These are phyloP conservation scores for Candida khao-thaluensis DNA, from an alignment of 805 yeast genomes.

Conservation along the genomic window DNA sequence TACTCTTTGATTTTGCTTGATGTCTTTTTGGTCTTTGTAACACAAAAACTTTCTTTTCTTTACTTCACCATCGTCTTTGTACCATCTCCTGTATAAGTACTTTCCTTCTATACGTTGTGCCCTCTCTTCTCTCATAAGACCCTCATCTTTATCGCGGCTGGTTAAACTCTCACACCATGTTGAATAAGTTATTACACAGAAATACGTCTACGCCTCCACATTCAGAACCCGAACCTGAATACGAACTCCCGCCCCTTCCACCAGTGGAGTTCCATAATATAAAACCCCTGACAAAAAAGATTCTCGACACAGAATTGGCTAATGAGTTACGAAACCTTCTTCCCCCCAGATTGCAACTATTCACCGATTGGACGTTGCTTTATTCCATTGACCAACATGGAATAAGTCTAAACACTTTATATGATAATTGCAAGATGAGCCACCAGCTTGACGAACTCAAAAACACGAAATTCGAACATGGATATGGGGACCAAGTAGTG, in stretches of 20 bases:
- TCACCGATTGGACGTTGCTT: slow-evolving; percentile 70
- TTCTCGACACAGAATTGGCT: slow-evolving; percentile 62
- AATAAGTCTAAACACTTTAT: slow-evolving; percentile 77
- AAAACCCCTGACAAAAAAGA: slow-evolving; percentile 52
- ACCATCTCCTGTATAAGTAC: too few relatives aligned
- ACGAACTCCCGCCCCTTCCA: slow-evolving; percentile 46
- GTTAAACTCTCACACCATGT: slow-evolving; percentile 3
- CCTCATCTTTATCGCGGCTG: too few relatives aligned
- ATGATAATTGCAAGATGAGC: slow-evolving; percentile 52
- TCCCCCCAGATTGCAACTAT: slow-evolving; percentile 77
- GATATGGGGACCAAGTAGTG: slow-evolving; percentile 38
- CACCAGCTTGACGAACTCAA: slow-evolving; percentile 26
- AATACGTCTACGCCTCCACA: not conserved
- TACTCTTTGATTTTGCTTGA: too few relatives aligned
- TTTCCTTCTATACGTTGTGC: too few relatives aligned
- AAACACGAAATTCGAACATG: slow-evolving; percentile 20
- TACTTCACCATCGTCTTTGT: too few relatives aligned
- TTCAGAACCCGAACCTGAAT: slow-evolving; percentile 5
- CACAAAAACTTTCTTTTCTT: too few relatives aligned
- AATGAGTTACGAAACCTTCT: slow-evolving; percentile 69
- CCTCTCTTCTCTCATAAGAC: too few relatives aligned
- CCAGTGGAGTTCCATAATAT: slow-evolving; percentile 64
- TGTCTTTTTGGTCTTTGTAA: too few relatives aligned
- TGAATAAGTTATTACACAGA: slow-evolving; percentile 5
- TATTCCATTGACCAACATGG: slow-evolving; percentile 95